phyloP scores from a whole-genome alignment of 495 filamentous ascomycete genomes.

The Neurospora discreta region DNA sequence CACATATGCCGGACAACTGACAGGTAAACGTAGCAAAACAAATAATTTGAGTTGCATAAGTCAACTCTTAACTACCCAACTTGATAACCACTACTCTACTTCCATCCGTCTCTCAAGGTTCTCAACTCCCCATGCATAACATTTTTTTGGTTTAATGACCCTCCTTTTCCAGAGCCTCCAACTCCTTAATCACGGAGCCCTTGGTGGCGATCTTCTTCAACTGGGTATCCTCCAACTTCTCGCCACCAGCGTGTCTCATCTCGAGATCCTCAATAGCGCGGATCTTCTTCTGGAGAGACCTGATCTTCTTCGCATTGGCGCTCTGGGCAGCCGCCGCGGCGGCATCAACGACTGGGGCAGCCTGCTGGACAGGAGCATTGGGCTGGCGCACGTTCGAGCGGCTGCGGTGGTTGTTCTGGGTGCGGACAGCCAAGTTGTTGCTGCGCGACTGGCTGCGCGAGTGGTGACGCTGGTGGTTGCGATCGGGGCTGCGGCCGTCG shows the following conservation, averaged over 20 bases:
- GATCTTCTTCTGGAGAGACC: slow-evolving; percentile 89
- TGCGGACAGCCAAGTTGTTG: slow-evolving; percentile 37
- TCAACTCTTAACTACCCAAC: neutral
- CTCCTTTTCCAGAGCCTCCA: slow-evolving; percentile 42
- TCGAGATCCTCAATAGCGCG: slow-evolving; percentile 95
- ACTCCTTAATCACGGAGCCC: slow-evolving; percentile 65
- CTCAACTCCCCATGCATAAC: neutral
- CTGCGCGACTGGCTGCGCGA: slow-evolving; percentile 44
- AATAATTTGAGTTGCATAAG: neutral
- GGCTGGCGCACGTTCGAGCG: slow-evolving; percentile 17
- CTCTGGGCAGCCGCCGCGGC: slow-evolving; percentile 41
- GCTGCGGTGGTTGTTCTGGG: slow-evolving; percentile 32
- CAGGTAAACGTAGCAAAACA: neutral
- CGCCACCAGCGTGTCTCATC: slow-evolving; percentile 84
- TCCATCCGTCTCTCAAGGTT: neutral
- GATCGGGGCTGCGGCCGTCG: slow-evolving; percentile 55
- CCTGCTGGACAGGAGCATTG: slow-evolving; percentile 15
- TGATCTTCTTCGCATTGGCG: slow-evolving; percentile 67
- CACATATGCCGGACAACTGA: neutral
- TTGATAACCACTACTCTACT: neutral
- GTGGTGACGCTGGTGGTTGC: slow-evolving; percentile 25
- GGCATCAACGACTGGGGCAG: slow-evolving; percentile 20
- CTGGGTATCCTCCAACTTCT: slow-evolving; percentile 96
- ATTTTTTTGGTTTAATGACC: neutral
- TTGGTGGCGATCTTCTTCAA: slow-evolving; percentile 97